phyloP scores from a whole-genome alignment of 345 rosid genomes.

The Leavenworthia alabamica region DNA sequence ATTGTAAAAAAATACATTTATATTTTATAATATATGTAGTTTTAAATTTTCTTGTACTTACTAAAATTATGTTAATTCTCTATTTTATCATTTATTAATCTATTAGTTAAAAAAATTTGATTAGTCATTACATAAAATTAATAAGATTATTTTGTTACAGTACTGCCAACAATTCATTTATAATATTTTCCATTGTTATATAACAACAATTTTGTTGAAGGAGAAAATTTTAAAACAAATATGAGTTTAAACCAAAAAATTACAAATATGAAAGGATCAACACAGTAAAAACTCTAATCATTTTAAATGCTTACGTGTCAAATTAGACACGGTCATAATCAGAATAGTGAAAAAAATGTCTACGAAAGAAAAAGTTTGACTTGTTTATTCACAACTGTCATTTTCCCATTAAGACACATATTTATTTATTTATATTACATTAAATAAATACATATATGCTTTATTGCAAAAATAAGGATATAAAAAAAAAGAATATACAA shows the following conservation, averaged over 20 bases:
- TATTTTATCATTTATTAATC: no score
- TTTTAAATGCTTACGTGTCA: conserved; percentile 30
- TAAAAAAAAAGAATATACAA: conserved; percentile 6
- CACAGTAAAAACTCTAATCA: conserved; percentile 24
- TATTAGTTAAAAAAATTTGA: no score
- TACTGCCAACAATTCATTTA: no score
- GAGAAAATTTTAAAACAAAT: no score
- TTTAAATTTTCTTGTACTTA: no score
- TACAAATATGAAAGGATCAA: neutral
- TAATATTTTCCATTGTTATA: no score
- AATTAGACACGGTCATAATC: conserved; percentile 5
- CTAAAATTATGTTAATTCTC: no score
- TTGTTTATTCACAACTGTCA: conserved; percentile 51
- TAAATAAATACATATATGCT: neutral
- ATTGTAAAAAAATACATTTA: no score
- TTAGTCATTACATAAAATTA: no score
- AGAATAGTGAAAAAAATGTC: conserved; percentile 9
- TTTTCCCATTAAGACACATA: conserved; percentile 31
- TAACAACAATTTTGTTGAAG: no score
- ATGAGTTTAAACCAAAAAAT: neutral
- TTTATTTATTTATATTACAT: neutral
- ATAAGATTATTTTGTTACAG: no score
- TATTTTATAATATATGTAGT: no score
- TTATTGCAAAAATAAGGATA: conserved; percentile 11
- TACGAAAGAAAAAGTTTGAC: conserved; percentile 33